Base-by-base conservation (phyloP, 331 rosid genomes). In the Pyracantha coccinea region DNA sequence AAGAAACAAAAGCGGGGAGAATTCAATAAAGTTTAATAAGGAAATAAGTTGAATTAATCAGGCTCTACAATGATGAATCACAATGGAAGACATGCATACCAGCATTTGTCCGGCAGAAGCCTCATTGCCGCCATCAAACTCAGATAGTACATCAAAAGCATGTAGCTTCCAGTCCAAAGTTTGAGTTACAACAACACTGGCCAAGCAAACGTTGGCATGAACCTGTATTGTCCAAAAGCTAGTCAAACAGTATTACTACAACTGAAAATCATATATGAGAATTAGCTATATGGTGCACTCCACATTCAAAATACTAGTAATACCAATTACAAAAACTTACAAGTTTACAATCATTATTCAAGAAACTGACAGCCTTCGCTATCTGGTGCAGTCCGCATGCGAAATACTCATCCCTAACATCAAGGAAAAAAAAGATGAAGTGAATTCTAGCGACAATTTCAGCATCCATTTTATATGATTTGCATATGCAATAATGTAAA, bases 91-190 rank as follows among this genome's bases (percentile, higher is more conserved):
- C n/a, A 61, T 11, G 11, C 77, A 87, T 92, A 94, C 99, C 97
- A 94, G 93, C 93, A 92, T 85, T 71, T 85, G 88, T 77, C 87
- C 90, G 32, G 82, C n/a, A 71, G 97, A 86, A 81, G 91, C 75
- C 71, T 94, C 99, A 79, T 61, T 88, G 82, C 78, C 87, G 79
- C 82, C 89, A 72, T 92, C 96, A 81, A 87, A 86, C 83, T 94
- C 99, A 19, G 99, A 94, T 14, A 94, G 86, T 75, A 94, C 99
- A 82, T 94, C 97, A 81, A 94, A 90, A 44, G 96, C 97, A 75
- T 94, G 97, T 85, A 94, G 90, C 83, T 94, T 94, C 99, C 99
- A 94, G 81, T 94, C 99, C 89, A 92, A 85, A 41, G 96, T 90
- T 84, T 80, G 97, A 14, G 99, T 94, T 67, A 94, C 97, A 57